Conservation (phyloP, 2,329 filamentous ascomycete species). For the Parafenestella ontariensis region DNA sequence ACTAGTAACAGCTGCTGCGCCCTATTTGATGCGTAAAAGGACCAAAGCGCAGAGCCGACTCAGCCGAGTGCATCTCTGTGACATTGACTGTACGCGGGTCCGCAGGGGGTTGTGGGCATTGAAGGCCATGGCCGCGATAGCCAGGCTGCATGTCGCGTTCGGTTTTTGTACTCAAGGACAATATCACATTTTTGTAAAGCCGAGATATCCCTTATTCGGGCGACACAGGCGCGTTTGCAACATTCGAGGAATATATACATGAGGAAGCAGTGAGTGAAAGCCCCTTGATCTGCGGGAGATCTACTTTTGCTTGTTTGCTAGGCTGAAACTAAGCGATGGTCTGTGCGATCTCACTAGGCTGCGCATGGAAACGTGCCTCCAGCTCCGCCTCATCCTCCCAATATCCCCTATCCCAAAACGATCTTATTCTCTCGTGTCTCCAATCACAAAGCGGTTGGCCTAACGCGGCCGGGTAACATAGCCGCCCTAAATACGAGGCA, state of each 20-base stretch:
- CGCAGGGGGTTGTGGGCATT: no score
- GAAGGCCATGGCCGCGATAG: no score
- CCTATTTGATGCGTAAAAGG: neutral
- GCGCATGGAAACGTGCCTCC: neutral
- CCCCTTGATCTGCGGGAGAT: neutral
- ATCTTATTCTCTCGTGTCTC: neutral
- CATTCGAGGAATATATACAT: no score
- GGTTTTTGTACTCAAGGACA: no score
- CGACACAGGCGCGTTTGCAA: no score
- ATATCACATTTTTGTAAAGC: no score
- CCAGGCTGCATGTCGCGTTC: no score
- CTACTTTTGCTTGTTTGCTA: neutral
- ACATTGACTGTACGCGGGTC: neutral
- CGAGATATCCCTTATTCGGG: no score
- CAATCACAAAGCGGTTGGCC: neutral
- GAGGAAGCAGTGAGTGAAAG: neutral
- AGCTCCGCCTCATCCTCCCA: conserved; percentile 1
- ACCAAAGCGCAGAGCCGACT: no score
- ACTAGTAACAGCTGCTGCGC: neutral
- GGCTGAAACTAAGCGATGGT: neutral
- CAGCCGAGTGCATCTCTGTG: neutral
- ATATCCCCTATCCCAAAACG: neutral
- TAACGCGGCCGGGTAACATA: neutral
- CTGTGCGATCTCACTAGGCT: neutral
- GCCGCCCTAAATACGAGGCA: neutral